Conservation (phyloP, 2,329 filamentous ascomycete genomes). For the Aureobasidium melanogenum region DNA sequence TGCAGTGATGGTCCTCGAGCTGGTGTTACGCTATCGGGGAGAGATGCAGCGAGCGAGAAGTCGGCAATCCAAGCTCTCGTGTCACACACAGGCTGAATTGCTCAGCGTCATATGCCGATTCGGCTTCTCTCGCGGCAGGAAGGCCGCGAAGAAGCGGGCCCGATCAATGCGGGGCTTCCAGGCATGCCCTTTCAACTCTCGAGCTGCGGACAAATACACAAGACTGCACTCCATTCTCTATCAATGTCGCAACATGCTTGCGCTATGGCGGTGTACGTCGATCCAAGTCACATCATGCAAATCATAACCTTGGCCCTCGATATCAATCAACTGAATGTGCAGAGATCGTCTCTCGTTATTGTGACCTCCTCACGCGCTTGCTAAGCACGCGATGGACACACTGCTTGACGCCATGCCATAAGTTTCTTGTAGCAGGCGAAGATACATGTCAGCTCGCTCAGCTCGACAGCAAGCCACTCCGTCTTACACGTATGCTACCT, state of each 20-base stretch:
- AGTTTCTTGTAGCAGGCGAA: background rate
- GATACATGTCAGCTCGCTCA: background rate
- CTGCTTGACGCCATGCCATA: background rate
- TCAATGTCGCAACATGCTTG: background rate
- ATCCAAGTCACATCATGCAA: background rate
- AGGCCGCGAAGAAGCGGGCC: background rate
- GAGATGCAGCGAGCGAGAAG: background rate
- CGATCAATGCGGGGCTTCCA: background rate
- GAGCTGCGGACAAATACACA: background rate
- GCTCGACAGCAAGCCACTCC: background rate
- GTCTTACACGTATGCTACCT: background rate
- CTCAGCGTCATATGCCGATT: constrained; percentile 2
- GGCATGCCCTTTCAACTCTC: too few relatives aligned
- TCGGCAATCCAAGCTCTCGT: background rate
- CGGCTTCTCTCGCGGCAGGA: background rate
- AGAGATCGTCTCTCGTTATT: background rate
- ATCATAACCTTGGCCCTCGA: background rate
- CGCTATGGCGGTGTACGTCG: background rate
- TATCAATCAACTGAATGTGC: background rate
- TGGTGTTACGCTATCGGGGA: background rate
- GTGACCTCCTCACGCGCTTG: background rate
- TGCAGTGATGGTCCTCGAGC: background rate
- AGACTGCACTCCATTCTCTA: background rate
- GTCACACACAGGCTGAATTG: background rate
- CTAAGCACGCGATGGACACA: background rate